phyloP scores from a whole-genome alignment of 805 yeast species.

The Kodamaea nitidulidarum region DNA sequence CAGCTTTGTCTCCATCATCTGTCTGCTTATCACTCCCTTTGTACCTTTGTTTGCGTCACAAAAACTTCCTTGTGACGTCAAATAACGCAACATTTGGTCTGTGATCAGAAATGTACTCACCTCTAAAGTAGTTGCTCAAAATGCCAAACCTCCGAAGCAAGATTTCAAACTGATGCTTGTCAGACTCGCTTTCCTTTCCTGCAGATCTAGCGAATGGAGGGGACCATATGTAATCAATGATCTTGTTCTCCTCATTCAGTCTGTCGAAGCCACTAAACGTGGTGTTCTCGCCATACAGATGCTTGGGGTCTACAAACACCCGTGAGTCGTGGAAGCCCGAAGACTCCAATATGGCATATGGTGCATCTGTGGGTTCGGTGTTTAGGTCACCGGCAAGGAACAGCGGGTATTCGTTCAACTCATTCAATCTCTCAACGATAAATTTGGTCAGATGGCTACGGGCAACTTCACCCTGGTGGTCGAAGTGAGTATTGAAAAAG shows the following conservation, averaged over 20 bases:
- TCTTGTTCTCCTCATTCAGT: constrained; percentile 20
- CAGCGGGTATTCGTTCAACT: constrained; percentile 26
- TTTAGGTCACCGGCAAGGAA: constrained; percentile 43
- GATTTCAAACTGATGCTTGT: constrained; percentile 17
- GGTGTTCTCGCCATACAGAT: constrained; percentile 38
- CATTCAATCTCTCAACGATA: constrained; percentile 37
- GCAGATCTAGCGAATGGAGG: constrained; percentile 15
- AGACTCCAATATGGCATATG: constrained; percentile 34
- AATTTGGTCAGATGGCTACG: constrained; percentile 31
- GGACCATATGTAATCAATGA: constrained; percentile 47
- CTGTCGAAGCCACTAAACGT: constrained; percentile 50
- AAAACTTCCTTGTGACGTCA: constrained; percentile 6
- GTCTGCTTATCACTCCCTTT: no score
- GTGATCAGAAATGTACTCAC: constrained; percentile 38
- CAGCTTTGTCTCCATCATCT: no score
- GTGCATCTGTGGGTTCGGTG: constrained; percentile 39
- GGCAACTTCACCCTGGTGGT: constrained; percentile 37
- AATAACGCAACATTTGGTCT: constrained; percentile 34
- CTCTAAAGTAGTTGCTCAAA: constrained; percentile 29
- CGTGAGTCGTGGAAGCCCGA: constrained; percentile 40
- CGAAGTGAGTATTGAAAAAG: constrained; percentile 41
- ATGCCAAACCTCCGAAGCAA: constrained; percentile 36
- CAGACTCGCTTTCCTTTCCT: not conserved
- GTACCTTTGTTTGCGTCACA: no score
- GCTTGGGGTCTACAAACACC: constrained; percentile 19